Evolutionary conservation across 2,329 filamentous ascomycete species (phyloP).

Genomic region (Talaromyces funiculosus): DNA sequence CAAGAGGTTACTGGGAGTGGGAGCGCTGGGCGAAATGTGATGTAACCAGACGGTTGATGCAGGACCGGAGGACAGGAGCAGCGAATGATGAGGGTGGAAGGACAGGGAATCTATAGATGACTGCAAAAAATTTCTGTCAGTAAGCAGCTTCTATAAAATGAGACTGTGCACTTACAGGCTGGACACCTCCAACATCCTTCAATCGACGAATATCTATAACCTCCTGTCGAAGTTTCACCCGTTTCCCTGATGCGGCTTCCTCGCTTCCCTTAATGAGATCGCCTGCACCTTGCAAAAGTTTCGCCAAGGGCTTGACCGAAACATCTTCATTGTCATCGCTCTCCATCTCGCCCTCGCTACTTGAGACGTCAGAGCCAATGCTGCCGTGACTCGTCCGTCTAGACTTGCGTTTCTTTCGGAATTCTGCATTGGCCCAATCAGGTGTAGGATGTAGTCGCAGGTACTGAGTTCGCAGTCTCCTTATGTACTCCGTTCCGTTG

Average conservation of each 20-base stretch:
- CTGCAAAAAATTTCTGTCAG: slow-evolving; percentile 21
- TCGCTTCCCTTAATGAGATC: slow-evolving; percentile 54
- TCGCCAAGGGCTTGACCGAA: slow-evolving; percentile 69
- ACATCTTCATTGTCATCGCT: slow-evolving; percentile 50
- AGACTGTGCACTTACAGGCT: slow-evolving; percentile 50
- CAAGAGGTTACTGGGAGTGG: slow-evolving; percentile 78
- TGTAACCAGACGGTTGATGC: slow-evolving; percentile 83
- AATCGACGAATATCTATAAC: slow-evolving; percentile 84
- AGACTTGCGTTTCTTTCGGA: slow-evolving; percentile 44
- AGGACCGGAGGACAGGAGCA: slow-evolving; percentile 82
- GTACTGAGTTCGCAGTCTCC: slow-evolving; percentile 72
- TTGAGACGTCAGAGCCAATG: slow-evolving; percentile 30
- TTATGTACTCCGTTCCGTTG: slow-evolving; percentile 77
- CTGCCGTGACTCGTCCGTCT: slow-evolving; percentile 20
- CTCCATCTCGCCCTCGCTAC: slow-evolving; percentile 48
- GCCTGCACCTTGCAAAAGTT: slow-evolving; percentile 69
- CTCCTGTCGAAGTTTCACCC: slow-evolving; percentile 74
- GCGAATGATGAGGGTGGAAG: slow-evolving; percentile 83
- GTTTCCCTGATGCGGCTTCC: slow-evolving; percentile 47
- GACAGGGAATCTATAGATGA: slow-evolving; percentile 75
- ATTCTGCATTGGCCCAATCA: slow-evolving; percentile 53
- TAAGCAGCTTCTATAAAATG: neutral
- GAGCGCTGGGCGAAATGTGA: slow-evolving; percentile 72
- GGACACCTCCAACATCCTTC: slow-evolving; percentile 74
- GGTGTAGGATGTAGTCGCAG: slow-evolving; percentile 57